phyloP scores from a whole-genome alignment of 371 early-diverging fungal genomes.

The Parasitella parasitica region DNA sequence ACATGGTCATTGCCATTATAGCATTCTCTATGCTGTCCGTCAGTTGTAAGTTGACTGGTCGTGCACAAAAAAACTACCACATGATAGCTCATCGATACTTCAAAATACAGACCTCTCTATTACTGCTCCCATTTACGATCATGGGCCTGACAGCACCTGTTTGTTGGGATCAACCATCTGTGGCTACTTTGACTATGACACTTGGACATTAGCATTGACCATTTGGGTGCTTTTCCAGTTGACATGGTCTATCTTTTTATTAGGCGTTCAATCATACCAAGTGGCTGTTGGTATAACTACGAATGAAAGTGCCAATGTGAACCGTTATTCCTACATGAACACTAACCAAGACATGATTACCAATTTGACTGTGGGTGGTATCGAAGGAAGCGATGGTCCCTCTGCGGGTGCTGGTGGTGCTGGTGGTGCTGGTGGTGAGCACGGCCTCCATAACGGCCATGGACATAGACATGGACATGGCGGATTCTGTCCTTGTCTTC shows the following conservation, averaged over 20 bases:
- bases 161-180: constrained; percentile 66
- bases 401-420: too few relatives aligned
- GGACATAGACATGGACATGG: constrained; percentile 19
- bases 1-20: constrained; percentile 60
- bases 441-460: not conserved
- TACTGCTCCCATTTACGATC: constrained; percentile 28
- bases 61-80: too few relatives aligned
- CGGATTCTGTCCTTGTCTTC: constrained; percentile 44
- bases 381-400: constrained; percentile 41
- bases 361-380: constrained; percentile 38
- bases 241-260: constrained; percentile 79
- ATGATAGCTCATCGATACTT: too few relatives aligned
- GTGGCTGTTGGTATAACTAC: constrained; percentile 82
- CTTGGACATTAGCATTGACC: constrained; percentile 67
- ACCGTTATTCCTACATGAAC: constrained; percentile 56
- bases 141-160: constrained; percentile 46
- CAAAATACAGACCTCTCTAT: constrained; percentile 22
- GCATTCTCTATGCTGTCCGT: constrained; percentile 60
- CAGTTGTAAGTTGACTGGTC: constrained; percentile 56
- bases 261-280: constrained; percentile 77
- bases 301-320: constrained; percentile 83
- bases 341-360: constrained; percentile 30
- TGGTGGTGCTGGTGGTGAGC: constrained; percentile 14
- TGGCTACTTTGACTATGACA: constrained; percentile 71
- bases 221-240: constrained; percentile 76